A percentile compares a stretch with the other conserved stretches of the same genome.
Conservation (phyloP, 139 green algal species). For the Yamagishiella unicocca region DNA sequence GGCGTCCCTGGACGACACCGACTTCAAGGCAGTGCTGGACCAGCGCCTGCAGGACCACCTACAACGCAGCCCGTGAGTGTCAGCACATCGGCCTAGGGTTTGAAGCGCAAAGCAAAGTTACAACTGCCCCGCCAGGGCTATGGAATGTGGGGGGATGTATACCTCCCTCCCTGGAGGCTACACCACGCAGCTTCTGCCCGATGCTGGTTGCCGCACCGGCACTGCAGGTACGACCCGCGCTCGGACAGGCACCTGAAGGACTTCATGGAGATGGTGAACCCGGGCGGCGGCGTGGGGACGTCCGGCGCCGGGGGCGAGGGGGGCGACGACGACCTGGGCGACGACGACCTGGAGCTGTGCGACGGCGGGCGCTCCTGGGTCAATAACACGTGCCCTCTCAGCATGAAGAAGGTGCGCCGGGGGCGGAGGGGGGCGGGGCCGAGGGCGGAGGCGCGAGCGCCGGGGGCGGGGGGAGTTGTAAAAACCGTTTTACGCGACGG, state of each 20-base stretch:
- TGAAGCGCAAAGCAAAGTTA: too few relatives aligned
- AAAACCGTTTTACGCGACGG: too few relatives aligned
- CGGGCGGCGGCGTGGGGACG: neutral
- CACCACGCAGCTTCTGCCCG: too few relatives aligned
- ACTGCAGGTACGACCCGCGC: neutral
- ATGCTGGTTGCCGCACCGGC: too few relatives aligned
- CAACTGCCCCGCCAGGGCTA: too few relatives aligned
- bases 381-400: conserved; percentile 9
- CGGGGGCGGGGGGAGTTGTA: too few relatives aligned
- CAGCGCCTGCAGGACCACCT: neutral
- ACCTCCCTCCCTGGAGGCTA: too few relatives aligned
- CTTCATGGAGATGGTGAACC: neutral
- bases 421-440: neutral
- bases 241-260: neutral
- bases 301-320: neutral
- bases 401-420: conserved; percentile 17
- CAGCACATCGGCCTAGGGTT: too few relatives aligned
- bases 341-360: neutral
- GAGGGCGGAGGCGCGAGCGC: too few relatives aligned
- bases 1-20: conserved; percentile 3
- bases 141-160: too few relatives aligned
- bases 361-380: neutral
- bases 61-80: conserved; percentile 8
- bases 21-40: conserved; percentile 11
- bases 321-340: neutral